A percentile compares a stretch with the other conserved stretches of the same genome.
phyloP scores from a whole-genome alignment of 345 rosid species.

The Lepidium aucheri region DNA sequence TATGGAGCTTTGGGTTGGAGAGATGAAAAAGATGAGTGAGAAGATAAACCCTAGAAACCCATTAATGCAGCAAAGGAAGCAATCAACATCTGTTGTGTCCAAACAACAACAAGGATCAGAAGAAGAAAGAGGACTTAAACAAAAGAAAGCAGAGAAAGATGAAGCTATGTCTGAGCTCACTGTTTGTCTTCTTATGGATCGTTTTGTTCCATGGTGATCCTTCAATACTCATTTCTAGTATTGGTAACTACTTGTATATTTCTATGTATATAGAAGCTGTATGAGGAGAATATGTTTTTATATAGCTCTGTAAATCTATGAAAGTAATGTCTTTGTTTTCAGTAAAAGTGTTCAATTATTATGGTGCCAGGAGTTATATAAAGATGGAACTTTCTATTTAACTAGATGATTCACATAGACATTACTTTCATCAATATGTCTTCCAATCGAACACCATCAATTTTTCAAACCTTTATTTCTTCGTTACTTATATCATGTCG shows the following conservation, averaged over 20 bases:
- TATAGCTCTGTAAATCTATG: not conserved
- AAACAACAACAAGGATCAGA: constrained; percentile 6
- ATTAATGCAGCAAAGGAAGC: constrained; percentile 15
- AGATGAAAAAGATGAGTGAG: constrained; percentile 49
- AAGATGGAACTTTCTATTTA: not conserved
- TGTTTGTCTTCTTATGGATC: constrained; percentile 69
- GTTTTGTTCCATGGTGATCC: constrained; percentile 65
- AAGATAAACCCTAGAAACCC: constrained; percentile 34
- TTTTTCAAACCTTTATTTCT: too few species aligned
- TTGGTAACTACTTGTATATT: not conserved
- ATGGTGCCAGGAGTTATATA: not conserved
- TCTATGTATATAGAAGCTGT: not conserved
- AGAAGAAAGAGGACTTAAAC: constrained; percentile 22
- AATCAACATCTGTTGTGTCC: constrained; percentile 5
- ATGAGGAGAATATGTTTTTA: not conserved
- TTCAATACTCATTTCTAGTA: not conserved
- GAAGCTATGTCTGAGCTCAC: constrained; percentile 56
- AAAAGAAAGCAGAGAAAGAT: constrained; percentile 23
- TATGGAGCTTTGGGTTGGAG: constrained; percentile 43
- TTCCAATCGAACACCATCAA: too few species aligned
- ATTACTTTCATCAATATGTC: too few species aligned
- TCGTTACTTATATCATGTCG: too few species aligned
- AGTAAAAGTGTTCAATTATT: not conserved
- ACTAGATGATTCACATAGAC: too few species aligned
- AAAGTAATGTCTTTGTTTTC: not conserved